These are phyloP conservation scores for Wickerhamiella pararugosa DNA, from an alignment of 1,139 yeast genomes.

Conservation along the genomic window DNA sequence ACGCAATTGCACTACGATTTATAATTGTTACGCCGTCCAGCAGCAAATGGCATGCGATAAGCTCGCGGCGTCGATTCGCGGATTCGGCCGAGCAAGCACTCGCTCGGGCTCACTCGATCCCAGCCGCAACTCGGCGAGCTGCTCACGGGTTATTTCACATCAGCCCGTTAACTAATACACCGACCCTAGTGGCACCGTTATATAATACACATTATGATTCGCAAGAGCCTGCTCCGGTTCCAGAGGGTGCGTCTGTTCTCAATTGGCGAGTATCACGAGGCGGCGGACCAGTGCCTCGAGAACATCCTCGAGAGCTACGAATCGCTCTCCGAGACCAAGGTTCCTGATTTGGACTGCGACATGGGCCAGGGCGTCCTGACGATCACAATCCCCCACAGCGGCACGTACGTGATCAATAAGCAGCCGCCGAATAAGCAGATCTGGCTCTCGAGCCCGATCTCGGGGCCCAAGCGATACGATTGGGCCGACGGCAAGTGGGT, in stretches of 20 bases:
- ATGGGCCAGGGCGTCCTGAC: conserved; percentile 73
- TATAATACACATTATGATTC: no score
- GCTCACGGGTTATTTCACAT: no score
- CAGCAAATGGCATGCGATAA: no score
- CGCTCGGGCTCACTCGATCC: no score
- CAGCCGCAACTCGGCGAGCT: no score
- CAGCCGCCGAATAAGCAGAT: conserved; percentile 91
- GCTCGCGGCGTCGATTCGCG: no score
- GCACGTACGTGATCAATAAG: conserved; percentile 78
- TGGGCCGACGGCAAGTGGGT: conserved; percentile 27
- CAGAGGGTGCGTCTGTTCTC: conserved; percentile 13
- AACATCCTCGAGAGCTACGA: conserved; percentile 49
- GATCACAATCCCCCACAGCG: conserved; percentile 46
- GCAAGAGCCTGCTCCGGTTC: background rate
- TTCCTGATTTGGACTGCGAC: conserved; percentile 59
- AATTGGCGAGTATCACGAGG: conserved; percentile 38
- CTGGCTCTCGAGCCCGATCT: conserved; percentile 81
- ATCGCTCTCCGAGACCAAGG: conserved; percentile 36
- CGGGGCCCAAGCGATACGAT: conserved; percentile 69
- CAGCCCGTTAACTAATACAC: no score
- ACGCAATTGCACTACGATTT: no score
- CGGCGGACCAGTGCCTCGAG: conserved; percentile 53
- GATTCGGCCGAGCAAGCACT: no score
- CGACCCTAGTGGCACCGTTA: no score
- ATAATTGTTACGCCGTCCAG: no score